Evolutionary conservation across 192 early-diverging fungal species (phyloP).

Genomic region (Backusella sp.): DNA sequence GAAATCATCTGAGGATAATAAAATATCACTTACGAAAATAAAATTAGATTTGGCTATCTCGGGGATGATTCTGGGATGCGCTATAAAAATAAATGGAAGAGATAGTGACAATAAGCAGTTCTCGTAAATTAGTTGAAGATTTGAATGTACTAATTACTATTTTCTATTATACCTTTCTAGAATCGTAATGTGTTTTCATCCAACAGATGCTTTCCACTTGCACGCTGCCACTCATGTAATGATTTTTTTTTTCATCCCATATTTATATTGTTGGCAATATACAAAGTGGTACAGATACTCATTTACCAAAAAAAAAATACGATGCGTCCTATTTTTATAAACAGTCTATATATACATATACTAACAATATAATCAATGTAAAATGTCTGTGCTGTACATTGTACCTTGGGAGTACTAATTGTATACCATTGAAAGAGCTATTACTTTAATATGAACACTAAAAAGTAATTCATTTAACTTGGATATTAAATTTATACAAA

Average conservation of each 20-base stretch:
- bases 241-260: neutral
- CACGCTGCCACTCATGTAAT: neutral
- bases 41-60: too few relatives aligned
- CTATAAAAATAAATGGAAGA: neutral
- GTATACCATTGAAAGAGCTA: too few relatives aligned
- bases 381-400: too few relatives aligned
- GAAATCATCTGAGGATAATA: neutral
- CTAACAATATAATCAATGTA: too few relatives aligned
- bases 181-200: neutral
- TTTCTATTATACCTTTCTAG: neutral
- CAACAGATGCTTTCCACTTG: neutral
- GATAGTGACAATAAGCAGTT: neutral
- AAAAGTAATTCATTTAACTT: too few relatives aligned
- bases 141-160: neutral
- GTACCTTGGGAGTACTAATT: too few relatives aligned
- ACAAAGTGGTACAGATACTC: neutral
- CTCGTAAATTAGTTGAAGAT: too few relatives aligned
- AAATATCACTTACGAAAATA: too few relatives aligned
- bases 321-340: neutral
- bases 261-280: neutral
- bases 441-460: too few relatives aligned
- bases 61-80: too few relatives aligned
- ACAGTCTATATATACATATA: neutral
- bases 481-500: too few relatives aligned
- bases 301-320: neutral